Conservation (phyloP, 805 yeast genomes). For the Yamadazyma ubonensis region DNA sequence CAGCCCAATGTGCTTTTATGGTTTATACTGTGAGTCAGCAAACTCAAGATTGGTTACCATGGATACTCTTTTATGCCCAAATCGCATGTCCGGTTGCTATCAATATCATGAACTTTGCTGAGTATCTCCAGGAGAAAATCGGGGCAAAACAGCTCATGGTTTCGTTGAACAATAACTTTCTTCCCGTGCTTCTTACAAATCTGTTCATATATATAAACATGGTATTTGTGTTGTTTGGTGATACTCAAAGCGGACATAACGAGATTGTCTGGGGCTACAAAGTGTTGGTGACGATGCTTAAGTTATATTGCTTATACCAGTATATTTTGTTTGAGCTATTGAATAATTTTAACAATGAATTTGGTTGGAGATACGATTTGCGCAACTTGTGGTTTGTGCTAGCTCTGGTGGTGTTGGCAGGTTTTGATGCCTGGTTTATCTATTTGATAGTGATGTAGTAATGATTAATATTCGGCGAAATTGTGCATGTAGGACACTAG, state of each 20-base stretch:
- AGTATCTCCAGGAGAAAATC: constrained; percentile 4
- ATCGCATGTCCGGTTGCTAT: constrained; percentile 16
- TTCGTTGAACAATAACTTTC: constrained; percentile 32
- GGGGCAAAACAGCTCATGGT: constrained; percentile 14
- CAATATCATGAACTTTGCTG: constrained; percentile 10
- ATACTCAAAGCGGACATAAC: too few species aligned
- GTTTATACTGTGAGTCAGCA: constrained; percentile 12
- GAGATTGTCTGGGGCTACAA: constrained; percentile 17
- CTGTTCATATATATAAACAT: constrained; percentile 30
- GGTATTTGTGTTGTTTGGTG: constrained; percentile 14
- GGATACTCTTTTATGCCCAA: constrained; percentile 12
- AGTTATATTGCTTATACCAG: constrained; percentile 34
- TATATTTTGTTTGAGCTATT: constrained; percentile 30
- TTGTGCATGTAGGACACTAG: constrained; percentile 7
- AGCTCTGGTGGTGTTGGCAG: constrained; percentile 2
- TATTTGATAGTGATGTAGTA: constrained; percentile 1
- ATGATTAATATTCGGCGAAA: constrained; percentile 10
- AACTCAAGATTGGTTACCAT: too few species aligned
- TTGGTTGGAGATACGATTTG: neutral
- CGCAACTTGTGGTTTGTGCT: constrained; percentile 6
- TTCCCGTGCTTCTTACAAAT: constrained; percentile 36
- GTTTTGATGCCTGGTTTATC: constrained; percentile 9
- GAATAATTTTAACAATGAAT: constrained; percentile 7
- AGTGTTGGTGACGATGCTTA: constrained; percentile 24
- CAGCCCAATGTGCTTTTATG: constrained; percentile 16